These are phyloP conservation scores for Colletotrichum liriopes DNA, from an alignment of 2,329 filamentous ascomycete species.

Conservation along the genomic window DNA sequence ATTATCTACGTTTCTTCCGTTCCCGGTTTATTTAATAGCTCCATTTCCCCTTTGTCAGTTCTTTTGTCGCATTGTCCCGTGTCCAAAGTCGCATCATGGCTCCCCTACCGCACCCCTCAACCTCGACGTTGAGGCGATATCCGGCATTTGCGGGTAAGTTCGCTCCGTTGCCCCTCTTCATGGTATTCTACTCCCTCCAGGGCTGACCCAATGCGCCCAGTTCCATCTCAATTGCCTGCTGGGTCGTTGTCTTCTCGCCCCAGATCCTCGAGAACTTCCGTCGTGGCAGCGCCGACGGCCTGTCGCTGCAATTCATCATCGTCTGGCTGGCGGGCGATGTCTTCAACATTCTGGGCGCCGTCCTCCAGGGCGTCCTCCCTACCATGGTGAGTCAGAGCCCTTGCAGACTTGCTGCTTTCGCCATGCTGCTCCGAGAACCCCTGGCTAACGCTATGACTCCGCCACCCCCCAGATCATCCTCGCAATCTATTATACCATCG, in stretches of 20 bases:
- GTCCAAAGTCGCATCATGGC: slow-evolving; percentile 60
- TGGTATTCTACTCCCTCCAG: background rate
- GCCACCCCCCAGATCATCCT: slow-evolving; percentile 76
- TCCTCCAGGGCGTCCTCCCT: slow-evolving; percentile 90
- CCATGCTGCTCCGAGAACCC: slow-evolving; percentile 37
- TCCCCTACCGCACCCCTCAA: slow-evolving; percentile 72
- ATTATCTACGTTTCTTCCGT: slow-evolving; percentile 1
- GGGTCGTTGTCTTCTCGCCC: slow-evolving; percentile 97
- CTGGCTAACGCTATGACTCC: slow-evolving; percentile 34
- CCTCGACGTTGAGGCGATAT: slow-evolving; percentile 90
- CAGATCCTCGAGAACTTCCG: slow-evolving; percentile 97
- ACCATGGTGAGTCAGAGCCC: slow-evolving; percentile 78
- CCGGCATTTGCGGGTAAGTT: slow-evolving; percentile 87
- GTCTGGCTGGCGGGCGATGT: slow-evolving; percentile 96
- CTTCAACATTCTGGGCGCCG: slow-evolving; percentile 95
- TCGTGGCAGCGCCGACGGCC: slow-evolving; percentile 85
- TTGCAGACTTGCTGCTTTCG: slow-evolving; percentile 10
- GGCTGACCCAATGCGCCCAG: slow-evolving; percentile 59
- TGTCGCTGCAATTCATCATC: slow-evolving; percentile 92
- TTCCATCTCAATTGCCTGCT: slow-evolving; percentile 96
- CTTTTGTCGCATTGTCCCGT: slow-evolving; percentile 25
- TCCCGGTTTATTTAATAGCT: background rate
- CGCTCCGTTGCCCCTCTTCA: background rate
- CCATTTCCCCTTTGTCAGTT: slow-evolving; percentile 16
- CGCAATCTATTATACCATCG: slow-evolving; percentile 94